These are phyloP conservation scores for Phytophthora meadii DNA, from an alignment of 352 stramenopile species.

Conservation along the genomic window DNA sequence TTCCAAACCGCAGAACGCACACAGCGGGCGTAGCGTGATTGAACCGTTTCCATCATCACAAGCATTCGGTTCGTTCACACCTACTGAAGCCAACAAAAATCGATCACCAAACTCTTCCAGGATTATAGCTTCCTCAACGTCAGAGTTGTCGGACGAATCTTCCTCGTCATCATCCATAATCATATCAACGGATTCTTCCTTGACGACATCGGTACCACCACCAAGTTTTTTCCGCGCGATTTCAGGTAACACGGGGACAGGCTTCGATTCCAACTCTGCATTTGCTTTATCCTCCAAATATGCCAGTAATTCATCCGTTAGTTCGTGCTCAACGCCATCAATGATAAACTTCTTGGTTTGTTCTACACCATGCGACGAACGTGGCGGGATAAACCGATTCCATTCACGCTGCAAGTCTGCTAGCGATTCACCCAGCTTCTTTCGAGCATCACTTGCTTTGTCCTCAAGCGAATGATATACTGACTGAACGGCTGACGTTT, in stretches of 20 bases:
- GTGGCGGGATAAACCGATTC: constrained; percentile 56
- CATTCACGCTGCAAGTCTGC: constrained; percentile 72
- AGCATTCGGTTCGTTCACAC: constrained; percentile 2
- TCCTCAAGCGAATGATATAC: constrained; percentile 72
- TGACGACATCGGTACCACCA: constrained; percentile 13
- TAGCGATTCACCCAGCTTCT: constrained; percentile 56
- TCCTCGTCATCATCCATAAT: constrained; percentile 33
- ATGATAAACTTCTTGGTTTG: constrained; percentile 75
- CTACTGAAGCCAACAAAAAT: constrained; percentile 34
- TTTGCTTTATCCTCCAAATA: constrained; percentile 73
- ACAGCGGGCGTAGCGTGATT: constrained; percentile 24
- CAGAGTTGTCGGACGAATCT: constrained; percentile 42
- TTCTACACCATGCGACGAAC: constrained; percentile 56
- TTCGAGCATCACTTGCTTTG: constrained; percentile 64
- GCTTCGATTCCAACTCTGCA: constrained; percentile 62
- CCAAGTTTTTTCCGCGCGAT: constrained; percentile 41
- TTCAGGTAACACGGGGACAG: constrained; percentile 54
- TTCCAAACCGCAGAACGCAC: constrained; percentile 66
- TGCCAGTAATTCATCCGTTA: constrained; percentile 74
- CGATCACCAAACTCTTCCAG: constrained; percentile 67
- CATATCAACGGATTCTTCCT: constrained; percentile 16
- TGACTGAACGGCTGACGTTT: constrained; percentile 58
- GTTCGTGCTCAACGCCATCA: constrained; percentile 69
- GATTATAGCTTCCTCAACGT: constrained; percentile 54
- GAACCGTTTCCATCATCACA: neutral